Conservation (phyloP, 192 early-diverging fungal genomes). For the Chytriomyces sp. region DNA sequence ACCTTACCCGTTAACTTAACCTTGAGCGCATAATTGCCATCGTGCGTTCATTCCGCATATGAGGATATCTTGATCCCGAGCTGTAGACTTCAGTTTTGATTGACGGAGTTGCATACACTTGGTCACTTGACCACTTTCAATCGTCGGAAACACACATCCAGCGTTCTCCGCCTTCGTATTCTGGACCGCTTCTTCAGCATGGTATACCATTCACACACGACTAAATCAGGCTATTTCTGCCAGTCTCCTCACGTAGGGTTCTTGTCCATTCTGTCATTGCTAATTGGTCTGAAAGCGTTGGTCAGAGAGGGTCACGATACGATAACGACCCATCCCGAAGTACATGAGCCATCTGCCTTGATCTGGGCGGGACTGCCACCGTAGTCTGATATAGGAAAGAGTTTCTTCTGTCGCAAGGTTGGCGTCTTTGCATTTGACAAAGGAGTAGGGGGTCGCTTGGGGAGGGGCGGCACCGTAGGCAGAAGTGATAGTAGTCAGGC, state of each 20-base stretch:
- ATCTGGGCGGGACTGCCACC: neutral
- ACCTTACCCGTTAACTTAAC: too few relatives aligned
- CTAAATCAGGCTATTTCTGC: too few relatives aligned
- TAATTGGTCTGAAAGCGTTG: constrained; percentile 15
- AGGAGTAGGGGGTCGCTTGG: neutral
- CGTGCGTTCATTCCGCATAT: too few relatives aligned
- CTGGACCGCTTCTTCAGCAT: constrained; percentile 47
- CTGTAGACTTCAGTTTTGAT: too few relatives aligned
- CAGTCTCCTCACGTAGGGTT: too few relatives aligned
- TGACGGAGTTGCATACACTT: too few relatives aligned
- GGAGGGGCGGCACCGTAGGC: neutral
- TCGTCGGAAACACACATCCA: too few relatives aligned
- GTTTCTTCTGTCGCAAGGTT: neutral
- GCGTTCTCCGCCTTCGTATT: constrained; percentile 40
- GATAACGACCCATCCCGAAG: neutral
- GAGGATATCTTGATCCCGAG: too few relatives aligned
- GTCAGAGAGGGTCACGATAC: neutral
- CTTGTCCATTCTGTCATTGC: constrained; percentile 45
- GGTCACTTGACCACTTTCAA: too few relatives aligned
- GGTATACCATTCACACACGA: too few relatives aligned
- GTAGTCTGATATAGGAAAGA: neutral
- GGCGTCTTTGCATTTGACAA: neutral
- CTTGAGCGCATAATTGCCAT: too few relatives aligned
- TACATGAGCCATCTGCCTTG: neutral
- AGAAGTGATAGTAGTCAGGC: neutral